Conservation (phyloP, 805 yeast genomes). For the Blastobotrys chiropterorum region DNA sequence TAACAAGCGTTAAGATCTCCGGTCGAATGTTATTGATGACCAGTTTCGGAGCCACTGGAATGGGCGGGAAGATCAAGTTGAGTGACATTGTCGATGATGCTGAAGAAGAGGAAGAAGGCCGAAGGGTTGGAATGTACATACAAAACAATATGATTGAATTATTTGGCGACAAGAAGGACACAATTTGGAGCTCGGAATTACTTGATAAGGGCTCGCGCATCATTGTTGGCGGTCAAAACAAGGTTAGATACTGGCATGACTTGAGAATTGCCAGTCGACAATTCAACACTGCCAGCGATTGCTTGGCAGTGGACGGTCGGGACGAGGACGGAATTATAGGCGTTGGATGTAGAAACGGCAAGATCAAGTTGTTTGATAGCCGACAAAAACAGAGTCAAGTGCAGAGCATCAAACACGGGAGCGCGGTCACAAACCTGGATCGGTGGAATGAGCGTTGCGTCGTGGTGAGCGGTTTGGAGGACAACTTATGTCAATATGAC, state of each 20-base stretch:
- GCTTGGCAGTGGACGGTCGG: not conserved
- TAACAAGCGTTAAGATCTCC: not conserved
- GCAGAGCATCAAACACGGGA: constrained; percentile 9
- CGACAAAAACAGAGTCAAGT: constrained; percentile 6
- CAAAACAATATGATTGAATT: not conserved
- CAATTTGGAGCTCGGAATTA: not conserved
- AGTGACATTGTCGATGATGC: constrained; percentile 1
- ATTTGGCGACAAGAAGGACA: not conserved
- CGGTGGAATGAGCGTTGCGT: constrained; percentile 11
- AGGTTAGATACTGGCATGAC: not conserved
- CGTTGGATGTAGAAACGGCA: constrained; percentile 18
- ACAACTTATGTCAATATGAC: constrained; percentile 16
- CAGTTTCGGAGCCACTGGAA: not conserved
- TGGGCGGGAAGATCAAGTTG: not conserved
- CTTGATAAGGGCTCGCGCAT: not conserved
- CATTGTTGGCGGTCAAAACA: not conserved
- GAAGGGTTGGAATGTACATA: not conserved
- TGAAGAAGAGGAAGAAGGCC: constrained; percentile 2
- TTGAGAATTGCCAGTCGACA: not conserved
- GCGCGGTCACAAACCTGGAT: constrained; percentile 22
- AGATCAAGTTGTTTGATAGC: constrained; percentile 12
- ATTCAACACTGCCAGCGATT: not conserved
- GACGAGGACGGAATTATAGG: not conserved
- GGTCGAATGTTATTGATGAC: not conserved
- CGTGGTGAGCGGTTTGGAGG: constrained; percentile 20